These are phyloP conservation scores for Epichloe amarillans DNA, from an alignment of 2,329 filamentous ascomycete species.

Conservation along the genomic window DNA sequence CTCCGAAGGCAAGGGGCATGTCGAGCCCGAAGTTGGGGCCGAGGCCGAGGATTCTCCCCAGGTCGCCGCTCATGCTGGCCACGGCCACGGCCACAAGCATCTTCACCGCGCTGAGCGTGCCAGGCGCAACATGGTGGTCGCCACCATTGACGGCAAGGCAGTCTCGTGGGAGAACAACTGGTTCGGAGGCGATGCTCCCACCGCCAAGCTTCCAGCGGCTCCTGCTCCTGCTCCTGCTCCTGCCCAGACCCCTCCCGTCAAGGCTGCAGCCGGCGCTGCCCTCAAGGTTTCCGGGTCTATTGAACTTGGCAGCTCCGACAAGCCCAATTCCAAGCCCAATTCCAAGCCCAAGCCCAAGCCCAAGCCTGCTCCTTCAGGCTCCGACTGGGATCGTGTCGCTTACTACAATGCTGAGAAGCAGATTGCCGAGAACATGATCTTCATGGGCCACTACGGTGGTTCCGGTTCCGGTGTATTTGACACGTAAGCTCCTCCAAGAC, in stretches of 20 bases:
- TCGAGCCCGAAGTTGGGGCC: constrained; percentile 5
- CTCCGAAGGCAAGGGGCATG: constrained; percentile 15
- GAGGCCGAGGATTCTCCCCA: neutral
- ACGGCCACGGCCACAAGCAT: constrained; percentile 34
- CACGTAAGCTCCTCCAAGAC: constrained; percentile 20
- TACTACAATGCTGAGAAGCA: constrained; percentile 31
- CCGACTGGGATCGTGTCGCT: constrained; percentile 27
- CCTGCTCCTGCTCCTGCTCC: constrained; percentile 5
- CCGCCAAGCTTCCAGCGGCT: constrained; percentile 6
- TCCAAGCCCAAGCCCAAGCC: neutral
- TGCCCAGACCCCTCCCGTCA: neutral
- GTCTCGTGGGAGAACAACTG: constrained; percentile 47
- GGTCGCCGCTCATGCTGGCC: constrained; percentile 11
- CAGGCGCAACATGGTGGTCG: constrained; percentile 41
- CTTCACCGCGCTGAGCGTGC: constrained; percentile 26
- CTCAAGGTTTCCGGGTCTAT: neutral
- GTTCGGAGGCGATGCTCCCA: constrained; percentile 20
- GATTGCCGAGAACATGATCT: constrained; percentile 29
- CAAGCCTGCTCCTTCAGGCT: constrained; percentile 7
- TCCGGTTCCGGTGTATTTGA: constrained; percentile 29
- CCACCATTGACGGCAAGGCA: constrained; percentile 43
- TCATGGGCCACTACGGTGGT: constrained; percentile 35
- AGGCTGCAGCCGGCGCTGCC: constrained; percentile 9
- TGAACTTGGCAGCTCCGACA: neutral
- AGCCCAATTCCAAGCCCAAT: neutral